phyloP scores from a whole-genome alignment of 1,139 yeast genomes.

The Candida tetrigidarum region DNA sequence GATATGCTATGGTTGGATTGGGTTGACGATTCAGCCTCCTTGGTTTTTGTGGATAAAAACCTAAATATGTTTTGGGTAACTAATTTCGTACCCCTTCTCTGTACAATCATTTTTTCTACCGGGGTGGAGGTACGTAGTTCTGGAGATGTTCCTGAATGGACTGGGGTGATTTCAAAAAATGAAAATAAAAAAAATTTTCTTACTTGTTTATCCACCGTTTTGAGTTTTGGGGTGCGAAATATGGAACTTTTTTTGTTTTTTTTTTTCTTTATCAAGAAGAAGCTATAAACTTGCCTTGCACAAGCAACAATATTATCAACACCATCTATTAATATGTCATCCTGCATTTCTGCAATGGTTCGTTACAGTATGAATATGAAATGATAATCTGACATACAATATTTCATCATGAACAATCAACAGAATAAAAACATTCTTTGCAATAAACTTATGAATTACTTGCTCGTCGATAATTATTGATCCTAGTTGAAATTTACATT shows the following conservation, averaged over 20 bases:
- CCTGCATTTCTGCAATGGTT: conserved; percentile 54
- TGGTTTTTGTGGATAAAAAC: conserved; percentile 10
- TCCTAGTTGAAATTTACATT: conserved; percentile 15
- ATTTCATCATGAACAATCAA: conserved; percentile 42
- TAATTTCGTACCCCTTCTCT: neutral
- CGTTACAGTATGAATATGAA: conserved; percentile 61
- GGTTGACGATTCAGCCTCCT: conserved; percentile 29
- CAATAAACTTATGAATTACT: conserved; percentile 11
- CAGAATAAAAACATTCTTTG: conserved; percentile 51
- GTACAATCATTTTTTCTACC: conserved; percentile 5
- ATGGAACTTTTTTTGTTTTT: neutral
- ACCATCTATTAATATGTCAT: conserved; percentile 24
- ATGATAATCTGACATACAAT: conserved; percentile 56
- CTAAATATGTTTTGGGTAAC: neutral
- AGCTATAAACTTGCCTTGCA: neutral
- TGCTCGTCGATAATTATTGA: conserved; percentile 12
- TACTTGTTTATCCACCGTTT: neutral
- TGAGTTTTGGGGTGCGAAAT: neutral
- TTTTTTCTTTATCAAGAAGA: no score
- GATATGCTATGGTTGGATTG: conserved; percentile 54
- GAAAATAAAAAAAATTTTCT: neutral
- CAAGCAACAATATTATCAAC: neutral
- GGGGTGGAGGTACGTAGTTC: conserved; percentile 15
- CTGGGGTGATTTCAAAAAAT: no score
- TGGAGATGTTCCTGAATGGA: no score